Base-by-base conservation (phyloP, 768 basidiomycete genomes). In the Boletus tomentosulus region DNA sequence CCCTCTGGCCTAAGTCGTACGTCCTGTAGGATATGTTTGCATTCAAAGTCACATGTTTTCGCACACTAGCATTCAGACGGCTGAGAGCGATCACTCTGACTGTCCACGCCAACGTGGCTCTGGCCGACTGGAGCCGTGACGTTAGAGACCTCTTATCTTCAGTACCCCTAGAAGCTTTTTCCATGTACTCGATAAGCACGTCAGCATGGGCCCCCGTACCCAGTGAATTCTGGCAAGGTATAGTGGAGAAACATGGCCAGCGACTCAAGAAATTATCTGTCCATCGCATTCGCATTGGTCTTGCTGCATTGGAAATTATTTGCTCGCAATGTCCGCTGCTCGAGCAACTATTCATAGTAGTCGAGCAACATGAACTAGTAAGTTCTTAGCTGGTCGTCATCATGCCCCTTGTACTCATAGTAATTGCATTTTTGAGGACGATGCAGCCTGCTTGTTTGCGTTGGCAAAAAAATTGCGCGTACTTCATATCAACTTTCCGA, bases 291-390 rank as follows among this genome's bases (percentile, higher is more conserved):
- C 70, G 75, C 4, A 76, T 89, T 51, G 72, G 74, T 58, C 63
- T 82, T 22, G 66, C 69, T 11, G 73, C 77, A 0, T 71, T 92
- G 31, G 65, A 70, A 19, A 70, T 75, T 28, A 77, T 92, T 9
- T 89, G 87, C 58, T 54, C 60, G 10, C 66, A 74, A 16, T 89
- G 87, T 54, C 53, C 68, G 0, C 67, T 63, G 7, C 74, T 92
- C 9, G 77, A 85, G 57, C 77, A 88, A 57, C 65, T 92, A 6
- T 90, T 87, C 60, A 66, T 90, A 13, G 80, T 82, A 0, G 66
- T 81, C 12, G 74, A 80, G 39, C 76, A 75, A 8, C 62, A 59
- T 10, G 69, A 73, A 22, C 53, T 85, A 58, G 86, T 86, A 61
- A 46, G 51, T 50, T 16, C 12, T n/a, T 9, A 43, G 7, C 7